phyloP scores from a whole-genome alignment of 139 green algal species.

The Volvox reticuliferus region DNA sequence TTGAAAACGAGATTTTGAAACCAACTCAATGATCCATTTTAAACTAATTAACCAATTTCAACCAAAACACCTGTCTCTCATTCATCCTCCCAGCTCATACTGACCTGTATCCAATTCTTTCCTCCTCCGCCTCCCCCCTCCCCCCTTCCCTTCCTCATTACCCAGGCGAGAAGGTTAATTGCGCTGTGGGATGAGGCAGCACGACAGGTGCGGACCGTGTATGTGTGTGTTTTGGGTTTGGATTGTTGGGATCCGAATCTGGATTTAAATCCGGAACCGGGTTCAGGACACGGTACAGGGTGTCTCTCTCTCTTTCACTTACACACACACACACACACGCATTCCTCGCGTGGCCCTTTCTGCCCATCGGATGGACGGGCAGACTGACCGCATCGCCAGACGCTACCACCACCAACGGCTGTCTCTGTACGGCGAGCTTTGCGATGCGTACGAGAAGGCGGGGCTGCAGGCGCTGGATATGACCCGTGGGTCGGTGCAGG shows the following conservation, averaged over 20 bases:
- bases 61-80: too few species aligned
- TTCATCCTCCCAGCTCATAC: too few species aligned
- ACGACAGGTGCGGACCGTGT: neutral
- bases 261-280: too few species aligned
- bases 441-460: neutral
- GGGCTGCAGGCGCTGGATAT: conserved; percentile 20
- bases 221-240: neutral
- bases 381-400: conserved; percentile 21
- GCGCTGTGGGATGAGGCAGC: conserved; percentile 37
- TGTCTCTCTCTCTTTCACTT: too few species aligned
- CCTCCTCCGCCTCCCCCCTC: too few species aligned
- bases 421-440: conserved; percentile 20
- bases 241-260: neutral
- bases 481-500: neutral
- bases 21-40: too few species aligned
- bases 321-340: too few species aligned
- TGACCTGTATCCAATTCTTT: too few species aligned
- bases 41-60: too few species aligned
- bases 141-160: too few species aligned
- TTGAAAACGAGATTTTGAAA: too few species aligned
- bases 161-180: conserved; percentile 1
- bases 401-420: conserved; percentile 15
- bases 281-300: too few species aligned
- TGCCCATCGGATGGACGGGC: neutral
- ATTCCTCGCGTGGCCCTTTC: neutral